Percentiles rank a stretch among this genome's conserved stretches.
Conservation (phyloP, 1,139 yeast genomes). For the Pichia sp. region DNA sequence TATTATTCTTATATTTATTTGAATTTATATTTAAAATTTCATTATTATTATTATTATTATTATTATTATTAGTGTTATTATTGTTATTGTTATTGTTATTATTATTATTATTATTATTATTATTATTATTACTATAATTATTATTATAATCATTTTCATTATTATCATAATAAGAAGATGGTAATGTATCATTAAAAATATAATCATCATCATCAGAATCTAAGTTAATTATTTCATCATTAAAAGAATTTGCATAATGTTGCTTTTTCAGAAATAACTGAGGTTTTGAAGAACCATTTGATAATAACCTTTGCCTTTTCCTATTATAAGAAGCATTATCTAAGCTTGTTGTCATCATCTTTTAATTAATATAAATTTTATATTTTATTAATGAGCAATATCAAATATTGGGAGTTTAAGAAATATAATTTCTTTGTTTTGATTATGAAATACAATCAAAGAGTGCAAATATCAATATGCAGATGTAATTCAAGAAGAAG, state of each 20-base stretch:
- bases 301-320: slow-evolving; percentile 14
- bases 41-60: neutral
- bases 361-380: slow-evolving; percentile 19
- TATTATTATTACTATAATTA: neutral
- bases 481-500: too few relatives aligned
- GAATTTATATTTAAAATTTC: neutral
- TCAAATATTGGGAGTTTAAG: neutral
- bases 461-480: too few relatives aligned
- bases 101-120: neutral
- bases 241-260: slow-evolving; percentile 5
- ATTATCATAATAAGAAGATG: neutral
- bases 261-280: slow-evolving; percentile 11
- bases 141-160: neutral
- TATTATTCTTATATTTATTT: neutral
- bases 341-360: slow-evolving; percentile 10
- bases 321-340: slow-evolving; percentile 8
- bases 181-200: slow-evolving; percentile 19
- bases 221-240: slow-evolving; percentile 28
- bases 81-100: neutral
- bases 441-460: too few relatives aligned
- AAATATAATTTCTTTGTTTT: too few relatives aligned
- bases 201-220: slow-evolving; percentile 38
- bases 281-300: slow-evolving; percentile 10
- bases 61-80: neutral
- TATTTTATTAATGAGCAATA: neutral